Percentiles rank a stretch among this genome's conserved stretches.
These are phyloP conservation scores for Malassezia arunalokei DNA, from an alignment of 1,284 basidiomycete species.

Conservation along the genomic window DNA sequence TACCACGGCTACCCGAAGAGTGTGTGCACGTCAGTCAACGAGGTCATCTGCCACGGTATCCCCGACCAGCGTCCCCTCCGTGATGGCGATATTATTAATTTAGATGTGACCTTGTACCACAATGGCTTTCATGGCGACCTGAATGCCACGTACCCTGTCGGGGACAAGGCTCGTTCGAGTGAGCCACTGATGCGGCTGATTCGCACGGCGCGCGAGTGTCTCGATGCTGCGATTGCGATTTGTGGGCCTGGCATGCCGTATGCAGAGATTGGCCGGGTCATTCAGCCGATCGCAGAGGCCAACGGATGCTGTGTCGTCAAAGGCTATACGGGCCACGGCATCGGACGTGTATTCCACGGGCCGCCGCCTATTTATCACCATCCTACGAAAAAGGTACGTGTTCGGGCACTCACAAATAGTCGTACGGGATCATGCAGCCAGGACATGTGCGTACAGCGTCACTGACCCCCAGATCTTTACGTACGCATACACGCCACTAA, in stretches of 20 bases:
- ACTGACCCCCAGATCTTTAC: slow-evolving; percentile 9
- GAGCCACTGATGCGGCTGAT: slow-evolving; percentile 34
- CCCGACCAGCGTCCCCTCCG: slow-evolving; percentile 36
- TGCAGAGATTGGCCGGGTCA: slow-evolving; percentile 62
- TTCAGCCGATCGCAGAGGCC: slow-evolving; percentile 52
- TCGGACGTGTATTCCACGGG: slow-evolving; percentile 68
- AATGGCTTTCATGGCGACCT: slow-evolving; percentile 42
- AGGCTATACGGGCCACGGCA: slow-evolving; percentile 73
- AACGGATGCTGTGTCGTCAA: slow-evolving; percentile 57
- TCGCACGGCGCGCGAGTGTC: slow-evolving; percentile 50
- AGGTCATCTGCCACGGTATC: slow-evolving; percentile 82
- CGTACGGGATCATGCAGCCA: slow-evolving; percentile 41
- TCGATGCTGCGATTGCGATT: slow-evolving; percentile 60
- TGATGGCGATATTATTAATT: slow-evolving; percentile 28
- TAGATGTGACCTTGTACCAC: slow-evolving; percentile 52
- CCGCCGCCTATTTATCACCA: slow-evolving; percentile 72
- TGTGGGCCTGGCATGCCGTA: slow-evolving; percentile 68
- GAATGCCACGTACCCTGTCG: slow-evolving; percentile 41
- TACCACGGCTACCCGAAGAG: slow-evolving; percentile 91
- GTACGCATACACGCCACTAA: neutral
- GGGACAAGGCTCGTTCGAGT: slow-evolving; percentile 29
- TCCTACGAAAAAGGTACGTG: slow-evolving; percentile 32
- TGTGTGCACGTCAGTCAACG: slow-evolving; percentile 86
- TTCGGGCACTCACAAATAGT: neutral
- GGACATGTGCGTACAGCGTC: slow-evolving; percentile 25